Evolutionary conservation across 495 filamentous ascomycete species (phyloP), one percentile per base, ranked within the genome.

Genomic region (Penicillium soppii): DNA sequence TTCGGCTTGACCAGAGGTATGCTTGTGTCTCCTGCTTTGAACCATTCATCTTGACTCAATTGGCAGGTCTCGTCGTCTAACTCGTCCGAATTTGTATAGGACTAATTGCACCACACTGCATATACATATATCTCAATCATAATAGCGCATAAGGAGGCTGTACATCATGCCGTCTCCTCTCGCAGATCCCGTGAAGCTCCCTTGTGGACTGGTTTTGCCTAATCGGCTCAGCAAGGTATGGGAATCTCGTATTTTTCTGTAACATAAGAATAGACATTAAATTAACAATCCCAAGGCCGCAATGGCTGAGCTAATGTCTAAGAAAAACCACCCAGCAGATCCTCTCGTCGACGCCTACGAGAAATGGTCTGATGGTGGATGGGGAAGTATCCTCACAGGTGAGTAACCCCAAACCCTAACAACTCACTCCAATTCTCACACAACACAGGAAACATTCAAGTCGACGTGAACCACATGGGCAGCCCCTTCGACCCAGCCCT

Each of bases 211-310:
- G 22, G 65, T 69, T 3, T 53, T 83, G 10, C 75, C 76, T 13
- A 83, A 82, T 54, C 73, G 79, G 16, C 53, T 83, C 2, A 68
- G 62, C 48, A 82, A 82, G 68, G 78, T 79, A 66, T n/a, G n/a
- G n/a, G n/a, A n/a, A n/a, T n/a, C n/a, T n/a, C n/a, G n/a, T n/a
- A n/a, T n/a, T n/a, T n/a, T n/a, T n/a, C n/a, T n/a, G n/a, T n/a
- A 29, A 8, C 3, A 35, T 26, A 40, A 15, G 16, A 22, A 40
- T 13, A 45, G 7, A n/a, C 4, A 15, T 2, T 20, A 38, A n/a
- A n/a, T n/a, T n/a, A n/a, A n/a, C n/a, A n/a, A n/a, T n/a, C n/a
- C n/a, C n/a, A n/a, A 80, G 74, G 71, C 76, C 2, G 74, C 77
- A 30, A 79, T 79, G 75, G 73, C 74, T 25, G 77, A 79, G 50